These are phyloP conservation scores for Daucus carota DNA, from an alignment of 129 eudicot genomes.

Conservation along the genomic window DNA sequence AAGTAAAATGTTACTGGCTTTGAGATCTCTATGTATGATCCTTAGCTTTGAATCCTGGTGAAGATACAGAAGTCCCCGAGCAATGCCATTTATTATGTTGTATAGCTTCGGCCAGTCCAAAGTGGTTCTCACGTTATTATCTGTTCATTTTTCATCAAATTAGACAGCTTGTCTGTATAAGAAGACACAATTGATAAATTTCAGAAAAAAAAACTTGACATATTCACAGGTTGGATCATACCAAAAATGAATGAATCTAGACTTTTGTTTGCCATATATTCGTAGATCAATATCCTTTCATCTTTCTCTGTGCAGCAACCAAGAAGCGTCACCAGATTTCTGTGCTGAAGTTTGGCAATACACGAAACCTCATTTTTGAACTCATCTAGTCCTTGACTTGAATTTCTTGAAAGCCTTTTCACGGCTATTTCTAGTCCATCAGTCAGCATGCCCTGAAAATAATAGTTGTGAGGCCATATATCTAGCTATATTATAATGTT, in stretches of 20 bases:
- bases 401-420: not conserved
- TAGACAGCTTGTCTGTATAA: not conserved
- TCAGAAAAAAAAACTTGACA: not conserved
- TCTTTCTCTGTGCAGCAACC: not conserved
- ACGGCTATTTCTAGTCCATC: conserved; percentile 2
- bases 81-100: conserved; percentile 9
- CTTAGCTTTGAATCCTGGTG: conserved; percentile 1
- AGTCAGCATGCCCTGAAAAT: not conserved
- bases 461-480: not conserved
- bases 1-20: conserved; percentile 6
- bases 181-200: not conserved
- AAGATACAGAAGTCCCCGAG: conserved; percentile 10
- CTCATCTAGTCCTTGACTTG: conserved; percentile 3
- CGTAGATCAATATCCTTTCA: not conserved
- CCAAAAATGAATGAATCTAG: not conserved
- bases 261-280: conserved; percentile 1
- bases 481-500: too few relatives aligned
- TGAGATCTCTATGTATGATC: conserved; percentile 11
- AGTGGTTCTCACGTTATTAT: not conserved
- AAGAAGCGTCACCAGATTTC: conserved; percentile 5
- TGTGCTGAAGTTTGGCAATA: conserved; percentile 1
- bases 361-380: conserved; percentile 1
- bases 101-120: not conserved
- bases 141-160: not conserved
- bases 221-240: not conserved